phyloP scores from a whole-genome alignment of 2,329 filamentous ascomycete species.

The Cercospora janseana region DNA sequence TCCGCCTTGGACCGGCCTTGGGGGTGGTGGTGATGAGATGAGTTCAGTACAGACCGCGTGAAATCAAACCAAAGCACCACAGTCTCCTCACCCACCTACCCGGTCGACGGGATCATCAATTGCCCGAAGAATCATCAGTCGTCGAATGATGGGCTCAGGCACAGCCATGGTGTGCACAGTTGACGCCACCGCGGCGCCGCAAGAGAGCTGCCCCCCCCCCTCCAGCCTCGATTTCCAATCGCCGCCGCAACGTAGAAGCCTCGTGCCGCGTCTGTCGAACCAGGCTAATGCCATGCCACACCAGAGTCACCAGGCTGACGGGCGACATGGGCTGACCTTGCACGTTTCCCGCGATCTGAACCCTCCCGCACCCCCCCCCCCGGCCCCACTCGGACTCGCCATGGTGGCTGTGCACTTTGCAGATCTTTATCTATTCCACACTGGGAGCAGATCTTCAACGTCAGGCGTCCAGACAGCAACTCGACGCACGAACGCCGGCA shows the following conservation, averaged over 20 bases:
- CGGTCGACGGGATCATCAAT: constrained; percentile 7
- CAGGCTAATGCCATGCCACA: constrained; percentile 12
- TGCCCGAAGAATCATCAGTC: background rate
- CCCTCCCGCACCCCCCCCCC: background rate
- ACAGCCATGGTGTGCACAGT: too few species aligned
- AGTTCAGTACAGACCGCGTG: background rate
- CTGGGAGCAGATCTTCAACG: constrained; percentile 13
- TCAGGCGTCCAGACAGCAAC: constrained; percentile 15
- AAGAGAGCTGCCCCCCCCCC: background rate
- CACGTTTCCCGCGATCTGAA: constrained; percentile 13
- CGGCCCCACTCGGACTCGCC: too few species aligned
- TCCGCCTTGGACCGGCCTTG: too few species aligned
- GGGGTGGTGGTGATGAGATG: too few species aligned
- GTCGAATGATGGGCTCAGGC: background rate
- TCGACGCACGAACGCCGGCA: too few species aligned
- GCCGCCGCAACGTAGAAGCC: constrained; percentile 4
- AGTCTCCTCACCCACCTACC: constrained; percentile 14
- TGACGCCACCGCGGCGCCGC: too few species aligned
- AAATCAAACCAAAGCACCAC: background rate
- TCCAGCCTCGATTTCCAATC: constrained; percentile 5
- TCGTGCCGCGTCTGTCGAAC: constrained; percentile 1
- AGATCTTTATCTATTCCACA: constrained; percentile 7
- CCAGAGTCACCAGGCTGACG: constrained; percentile 6
- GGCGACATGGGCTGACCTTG: constrained; percentile 14
- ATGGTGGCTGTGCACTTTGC: constrained; percentile 12